Percentiles rank a stretch among this genome's conserved stretches.
Conservation (phyloP, 2,329 filamentous ascomycete genomes). For the Raffaelea ambrosiae region DNA sequence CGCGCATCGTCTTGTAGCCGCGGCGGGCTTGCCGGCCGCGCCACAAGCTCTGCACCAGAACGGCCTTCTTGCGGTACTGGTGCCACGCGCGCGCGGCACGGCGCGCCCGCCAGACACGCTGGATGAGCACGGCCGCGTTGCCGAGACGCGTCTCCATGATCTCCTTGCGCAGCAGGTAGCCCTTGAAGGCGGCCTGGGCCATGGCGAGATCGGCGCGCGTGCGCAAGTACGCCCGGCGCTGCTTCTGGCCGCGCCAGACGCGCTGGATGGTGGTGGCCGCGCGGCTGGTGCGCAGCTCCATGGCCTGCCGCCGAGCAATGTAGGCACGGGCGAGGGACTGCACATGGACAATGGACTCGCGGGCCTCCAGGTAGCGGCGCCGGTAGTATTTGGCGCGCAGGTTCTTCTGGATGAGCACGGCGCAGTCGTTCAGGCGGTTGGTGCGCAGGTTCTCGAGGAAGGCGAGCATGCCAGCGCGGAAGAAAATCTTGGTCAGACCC, state of each 20-base stretch:
- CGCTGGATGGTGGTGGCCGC: slow-evolving; percentile 92
- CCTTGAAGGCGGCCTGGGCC: slow-evolving; percentile 86
- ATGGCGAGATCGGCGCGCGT: slow-evolving; percentile 79
- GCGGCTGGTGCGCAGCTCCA: slow-evolving; percentile 73
- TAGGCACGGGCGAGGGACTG: slow-evolving; percentile 73
- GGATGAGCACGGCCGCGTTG: slow-evolving; percentile 84
- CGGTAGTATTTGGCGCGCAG: slow-evolving; percentile 92
- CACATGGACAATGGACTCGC: slow-evolving; percentile 68
- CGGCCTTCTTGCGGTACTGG: slow-evolving; percentile 79
- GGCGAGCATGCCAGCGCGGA: slow-evolving; percentile 96
- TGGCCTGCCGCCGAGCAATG: slow-evolving; percentile 66
- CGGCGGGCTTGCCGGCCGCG: slow-evolving; percentile 73
- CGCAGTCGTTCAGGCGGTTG: slow-evolving; percentile 81
- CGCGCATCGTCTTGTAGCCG: slow-evolving; percentile 82
- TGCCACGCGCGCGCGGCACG: slow-evolving; percentile 73
- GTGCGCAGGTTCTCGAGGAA: slow-evolving; percentile 94
- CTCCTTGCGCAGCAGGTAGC: slow-evolving; percentile 80
- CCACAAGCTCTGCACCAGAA: slow-evolving; percentile 89
- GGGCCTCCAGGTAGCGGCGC: slow-evolving; percentile 78
- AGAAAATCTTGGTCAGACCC: slow-evolving; percentile 97
- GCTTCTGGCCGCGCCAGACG: slow-evolving; percentile 88
- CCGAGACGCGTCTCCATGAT: slow-evolving; percentile 91
- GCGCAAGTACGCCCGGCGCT: slow-evolving; percentile 68
- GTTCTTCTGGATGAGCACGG: slow-evolving; percentile 98
- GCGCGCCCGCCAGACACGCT: slow-evolving; percentile 80